Base-by-base conservation (phyloP, 2,329 filamentous ascomycete genomes). In the Pseudopyricularia cyperi region DNA sequence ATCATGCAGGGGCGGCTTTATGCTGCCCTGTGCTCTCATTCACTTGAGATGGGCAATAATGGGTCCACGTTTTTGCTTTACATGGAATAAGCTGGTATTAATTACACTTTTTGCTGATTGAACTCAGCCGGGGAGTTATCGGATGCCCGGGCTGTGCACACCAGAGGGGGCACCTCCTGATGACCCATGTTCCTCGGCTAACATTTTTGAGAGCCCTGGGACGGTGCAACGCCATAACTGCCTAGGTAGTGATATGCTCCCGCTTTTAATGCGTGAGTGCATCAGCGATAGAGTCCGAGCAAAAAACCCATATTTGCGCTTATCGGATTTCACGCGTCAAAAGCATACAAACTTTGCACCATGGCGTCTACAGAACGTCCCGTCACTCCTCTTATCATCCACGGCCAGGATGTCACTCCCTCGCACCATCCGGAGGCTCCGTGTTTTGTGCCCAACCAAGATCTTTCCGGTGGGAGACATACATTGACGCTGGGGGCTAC, bases 401-500 rank as follows among this genome's bases (percentile, higher is more conserved):
- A 60, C 54, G 61, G 62, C 52, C 56, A 59, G 59, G 68, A 74
- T 54, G 61, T 71, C 52, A 63, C 57, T 3, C 71, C 71, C 6
- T 56, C 58, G 1, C 67, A 71, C 6, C 61, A 80, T 48, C 73
- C 77, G 65, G 65, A 70, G 52, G 70, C 72, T 52, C 74, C 73
- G 42, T 70, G 74, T 22, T 77, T 76, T 22, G 75, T 76, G 1
- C 65, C 72, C 47, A 77, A 74, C 50, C 62, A 67, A 4, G 66
- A 72, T 52, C 77, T 79, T 14, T 66, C 76, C 11, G 64, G 67
- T n/a, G 71, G 76, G 3, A 49, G 30, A 53, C 59, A 22, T 22
- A 39, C n/a, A 7, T 39, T 22, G 8, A 79, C 81, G 0, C 65
- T 79, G 46, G 66, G 68, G n/a, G 26, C 44, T 14, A 28, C 44